Base-by-base conservation (phyloP, 2,329 filamentous ascomycete genomes). In the Geosmithia morbida region DNA sequence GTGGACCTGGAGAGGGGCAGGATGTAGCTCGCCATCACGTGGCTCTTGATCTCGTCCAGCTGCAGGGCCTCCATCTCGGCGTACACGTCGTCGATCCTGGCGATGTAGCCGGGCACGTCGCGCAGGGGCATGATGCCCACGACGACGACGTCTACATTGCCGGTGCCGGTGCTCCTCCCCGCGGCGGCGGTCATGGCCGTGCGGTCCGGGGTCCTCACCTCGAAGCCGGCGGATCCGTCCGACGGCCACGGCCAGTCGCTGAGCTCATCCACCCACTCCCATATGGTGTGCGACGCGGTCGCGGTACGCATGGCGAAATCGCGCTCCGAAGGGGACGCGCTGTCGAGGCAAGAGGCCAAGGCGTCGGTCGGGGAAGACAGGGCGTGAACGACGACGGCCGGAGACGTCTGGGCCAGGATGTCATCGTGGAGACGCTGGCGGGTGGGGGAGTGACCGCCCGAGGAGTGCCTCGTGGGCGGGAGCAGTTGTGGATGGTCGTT, bases 31-130 rank as follows among this genome's bases (percentile, higher is more conserved):
- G 83, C 81, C 52, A 96, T 68, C 54, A 96, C 85, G 58, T 90
- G 85, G 43, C 76, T 79, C 67, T 98, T 97, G 59, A 98, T 81
- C 52, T 94, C 87, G 57, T 97, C 86, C 40, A 94, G 70, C 47
- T 85, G 77, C 46, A 92, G 68, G 40, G 76, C 72, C 48, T 85
- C 77, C 66, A 92, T 68, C 48, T 81, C 79, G 43, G 72, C 69
- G 14, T 70, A 72, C 49, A 97, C 94, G 52, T 85, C 77, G 47
- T 85, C 81, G 13, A 94, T 70, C 40, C 89, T 78, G 48, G 63
- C 66, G 56, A 92, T 85, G 61, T 92, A 89, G 45, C 68, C 66
- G 44, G 73, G 64, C 2, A 94, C 78, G 39, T 84, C 72, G 16
- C 69, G 33, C 11, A 37, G 10, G 33, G 33, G 33, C 11, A 37